These are phyloP conservation scores for Sphaerobolus stellatus DNA, from an alignment of 1,284 basidiomycete genomes.

Conservation along the genomic window DNA sequence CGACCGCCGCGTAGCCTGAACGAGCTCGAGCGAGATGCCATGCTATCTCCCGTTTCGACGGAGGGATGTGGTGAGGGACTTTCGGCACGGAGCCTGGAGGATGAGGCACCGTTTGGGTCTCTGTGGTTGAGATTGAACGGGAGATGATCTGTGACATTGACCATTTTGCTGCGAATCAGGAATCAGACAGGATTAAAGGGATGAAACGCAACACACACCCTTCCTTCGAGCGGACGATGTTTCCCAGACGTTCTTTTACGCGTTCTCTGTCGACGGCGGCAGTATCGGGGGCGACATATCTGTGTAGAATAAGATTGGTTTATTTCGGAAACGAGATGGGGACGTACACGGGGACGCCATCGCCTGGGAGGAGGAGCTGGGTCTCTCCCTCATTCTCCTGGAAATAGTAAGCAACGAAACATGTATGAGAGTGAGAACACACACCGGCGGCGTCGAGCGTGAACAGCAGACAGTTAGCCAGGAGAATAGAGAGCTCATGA, in stretches of 20 bases:
- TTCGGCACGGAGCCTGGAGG: slow-evolving; percentile 34
- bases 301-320: no score
- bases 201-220: slow-evolving; percentile 38
- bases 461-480: slow-evolving; percentile 4
- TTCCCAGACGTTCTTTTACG: slow-evolving; percentile 52
- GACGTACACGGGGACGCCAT: not conserved
- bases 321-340: not conserved
- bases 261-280: slow-evolving; percentile 48
- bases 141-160: slow-evolving; percentile 60
- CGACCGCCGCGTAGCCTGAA: not conserved
- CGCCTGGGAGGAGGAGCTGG: not conserved
- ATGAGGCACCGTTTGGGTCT: slow-evolving; percentile 35
- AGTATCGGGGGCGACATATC: slow-evolving; percentile 9
- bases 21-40: slow-evolving; percentile 8
- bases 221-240: slow-evolving; percentile 63
- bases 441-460: not conserved
- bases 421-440: not conserved
- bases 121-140: slow-evolving; percentile 67
- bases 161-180: slow-evolving; percentile 59
- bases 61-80: slow-evolving; percentile 25
- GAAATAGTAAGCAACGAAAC: not conserved
- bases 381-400: not conserved
- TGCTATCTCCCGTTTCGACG: slow-evolving; percentile 16
- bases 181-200: not conserved
- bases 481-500: slow-evolving; percentile 7